Conservation (phyloP, 2,329 filamentous ascomycete species). For the Trichothecium roseum region DNA sequence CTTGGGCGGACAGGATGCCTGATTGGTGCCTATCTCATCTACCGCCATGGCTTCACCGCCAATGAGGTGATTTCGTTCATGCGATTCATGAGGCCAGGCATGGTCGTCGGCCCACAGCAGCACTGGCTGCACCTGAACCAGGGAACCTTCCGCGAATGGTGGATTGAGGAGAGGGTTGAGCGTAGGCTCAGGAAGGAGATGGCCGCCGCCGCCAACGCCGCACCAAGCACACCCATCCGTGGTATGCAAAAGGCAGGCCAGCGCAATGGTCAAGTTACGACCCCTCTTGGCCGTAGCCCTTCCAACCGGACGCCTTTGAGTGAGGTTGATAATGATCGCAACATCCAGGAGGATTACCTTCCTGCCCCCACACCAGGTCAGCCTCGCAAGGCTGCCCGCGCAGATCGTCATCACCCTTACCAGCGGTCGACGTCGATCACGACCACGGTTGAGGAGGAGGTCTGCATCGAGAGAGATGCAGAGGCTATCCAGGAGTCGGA, state of each 20-base stretch:
- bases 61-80: conserved; percentile 97
- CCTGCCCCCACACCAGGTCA: conserved; percentile 93
- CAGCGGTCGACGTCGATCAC: conserved; percentile 42
- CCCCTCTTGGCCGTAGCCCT: conserved; percentile 70
- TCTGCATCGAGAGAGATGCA: conserved; percentile 41
- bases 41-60: conserved; percentile 92
- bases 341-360: conserved; percentile 75
- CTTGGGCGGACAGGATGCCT: conserved; percentile 90
- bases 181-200: conserved; percentile 52
- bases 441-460: conserved; percentile 35
- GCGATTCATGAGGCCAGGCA: conserved; percentile 97
- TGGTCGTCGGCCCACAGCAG: conserved; percentile 97
- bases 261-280: conserved; percentile 62
- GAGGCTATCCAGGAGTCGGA: conserved; percentile 64
- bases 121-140: conserved; percentile 99
- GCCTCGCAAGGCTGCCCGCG: conserved; percentile 76
- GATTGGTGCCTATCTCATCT: conserved; percentile 96
- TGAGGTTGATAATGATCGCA: conserved; percentile 77
- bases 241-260: conserved; percentile 49
- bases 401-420: conserved; percentile 68
- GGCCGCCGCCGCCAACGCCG: conserved; percentile 29
- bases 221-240: conserved; percentile 50
- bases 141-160: conserved; percentile 96
- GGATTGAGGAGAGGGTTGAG: conserved; percentile 80
- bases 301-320: conserved; percentile 79